Evolutionary conservation across 2,329 filamentous ascomycete species (phyloP), one percentile per base, ranked within the genome.

Genomic region (Didymella sp.): DNA sequence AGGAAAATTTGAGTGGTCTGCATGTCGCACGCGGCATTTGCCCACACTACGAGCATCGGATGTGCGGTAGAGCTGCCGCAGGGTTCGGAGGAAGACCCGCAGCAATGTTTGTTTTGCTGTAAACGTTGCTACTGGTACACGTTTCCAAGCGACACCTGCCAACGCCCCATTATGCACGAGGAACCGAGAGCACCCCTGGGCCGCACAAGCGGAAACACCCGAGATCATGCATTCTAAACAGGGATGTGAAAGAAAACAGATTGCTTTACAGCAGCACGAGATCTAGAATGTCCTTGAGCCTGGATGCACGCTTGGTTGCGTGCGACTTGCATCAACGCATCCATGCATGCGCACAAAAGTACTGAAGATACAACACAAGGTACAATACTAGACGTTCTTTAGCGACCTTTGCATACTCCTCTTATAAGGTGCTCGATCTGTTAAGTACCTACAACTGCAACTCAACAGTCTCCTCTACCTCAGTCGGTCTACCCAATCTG

Each of bases 401-500:
- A 38, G 8, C n/a, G 33, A 19, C 17, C 4, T 8, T 9, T n/a
- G n/a, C 33, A n/a, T 19, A 11, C 33, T 17, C 8, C 17, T 17
- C 33, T 37, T 37, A 9, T 4, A 11, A 4, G 17, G 17, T 12
- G 8, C 11, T 22, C 19, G 13, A 22, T 22, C 6, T 2, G 22
- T 11, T 13, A n/a, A 38, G 13, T 22, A 19, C 35, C 53, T 42
- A 72, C 30, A 74, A 35, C 25, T 57, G 57, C 31, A 75, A 13
- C 7, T 61, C 45, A 24, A 73, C 44, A 4, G 41, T 66, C 38
- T 74, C 69, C 22, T 72, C 69, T 15, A 61, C 63, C 28, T 74
- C 51, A 7, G 67, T 74, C 21, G 73, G 74, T 28, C 65, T 68
- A 1, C 73, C 74, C 44, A 73, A 28, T 28, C 61, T 68, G 7